Base-by-base conservation (phyloP, 1,284 basidiomycete species). In the Boletellus dicymbophilus region DNA sequence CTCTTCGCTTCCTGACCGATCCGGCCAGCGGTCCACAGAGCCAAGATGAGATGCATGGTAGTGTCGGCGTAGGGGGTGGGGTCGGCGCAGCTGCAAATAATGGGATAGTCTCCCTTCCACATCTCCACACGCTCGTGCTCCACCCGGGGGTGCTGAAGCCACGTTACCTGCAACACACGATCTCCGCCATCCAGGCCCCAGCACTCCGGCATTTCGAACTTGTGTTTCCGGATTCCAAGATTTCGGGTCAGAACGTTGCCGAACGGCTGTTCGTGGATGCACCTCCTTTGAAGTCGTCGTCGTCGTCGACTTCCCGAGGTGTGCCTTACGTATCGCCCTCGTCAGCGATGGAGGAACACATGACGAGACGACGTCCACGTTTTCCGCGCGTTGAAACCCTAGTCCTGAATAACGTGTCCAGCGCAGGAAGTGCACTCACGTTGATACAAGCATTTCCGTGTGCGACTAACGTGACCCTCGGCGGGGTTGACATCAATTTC, bases 61-160 rank as follows among this genome's bases (percentile, higher is more conserved):
- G 38, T 23, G 11, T 25, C 25, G 52, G 38, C 16, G 18, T 26
- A 21, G 41, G 46, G 20, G 38, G 27, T 34, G 37, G 44, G 15
- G 23, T 26, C 12, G 39, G 37, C 5, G 28, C 33, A 5, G 3
- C 21, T 28, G 20, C 38, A 9, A 48, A 22, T 23, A 8, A 33
- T 7, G 7, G 44, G 7, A 53, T 33, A 10, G 37, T 69, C 25
- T 31, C 55, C 16, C 53, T 65, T 5, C 63, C 57, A n/a, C 44
- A 64, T 37, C 63, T 65, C 37, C 65, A 59, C 23, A 66, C 57
- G 6, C 55, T 65, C 44, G 56, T 65, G 38, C 51, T 69, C 25
- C 67, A 65, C 30, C 65, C 63, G 0, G 55, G 64, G 6, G 55
- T 66, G 28, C 36, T 69, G 43, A 68, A 68, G 27, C 65, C 67